Conservation (phyloP, 768 basidiomycete genomes). For the Rhodotorula paludigena region DNA sequence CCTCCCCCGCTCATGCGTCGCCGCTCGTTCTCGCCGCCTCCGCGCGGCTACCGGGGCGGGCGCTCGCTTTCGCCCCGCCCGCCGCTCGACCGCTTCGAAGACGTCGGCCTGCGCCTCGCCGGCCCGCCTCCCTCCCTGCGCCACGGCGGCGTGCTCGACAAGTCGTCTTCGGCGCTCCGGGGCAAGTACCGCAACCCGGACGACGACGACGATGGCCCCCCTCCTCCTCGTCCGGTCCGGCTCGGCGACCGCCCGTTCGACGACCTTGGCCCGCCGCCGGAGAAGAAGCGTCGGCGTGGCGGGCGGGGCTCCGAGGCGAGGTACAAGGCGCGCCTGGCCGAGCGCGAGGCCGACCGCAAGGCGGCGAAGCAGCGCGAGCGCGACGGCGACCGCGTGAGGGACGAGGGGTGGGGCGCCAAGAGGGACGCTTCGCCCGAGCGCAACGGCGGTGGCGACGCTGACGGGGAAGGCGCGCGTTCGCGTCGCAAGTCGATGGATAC, state of each 20-base stretch:
- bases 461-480: no score
- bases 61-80: not conserved
- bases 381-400: not conserved
- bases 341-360: not conserved
- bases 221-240: no score
- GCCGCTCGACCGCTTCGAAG: not conserved
- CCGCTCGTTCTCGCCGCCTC: no score
- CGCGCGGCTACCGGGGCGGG: not conserved
- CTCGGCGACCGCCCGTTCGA: no score
- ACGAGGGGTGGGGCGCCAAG: not conserved
- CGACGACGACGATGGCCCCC: not conserved
- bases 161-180: not conserved
- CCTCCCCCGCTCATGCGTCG: not conserved
- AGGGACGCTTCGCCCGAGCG: no score
- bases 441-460: no score
- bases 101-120: no score
- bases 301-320: no score
- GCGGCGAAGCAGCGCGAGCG: not conserved
- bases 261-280: no score
- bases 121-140: not conserved
- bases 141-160: not conserved
- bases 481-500: no score
- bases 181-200: conserved; percentile 3
- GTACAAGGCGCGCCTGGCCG: no score
- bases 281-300: no score